Evolutionary conservation across 441 rosid species (phyloP).

Genomic region (Pelargonium cotyledonis): DNA sequence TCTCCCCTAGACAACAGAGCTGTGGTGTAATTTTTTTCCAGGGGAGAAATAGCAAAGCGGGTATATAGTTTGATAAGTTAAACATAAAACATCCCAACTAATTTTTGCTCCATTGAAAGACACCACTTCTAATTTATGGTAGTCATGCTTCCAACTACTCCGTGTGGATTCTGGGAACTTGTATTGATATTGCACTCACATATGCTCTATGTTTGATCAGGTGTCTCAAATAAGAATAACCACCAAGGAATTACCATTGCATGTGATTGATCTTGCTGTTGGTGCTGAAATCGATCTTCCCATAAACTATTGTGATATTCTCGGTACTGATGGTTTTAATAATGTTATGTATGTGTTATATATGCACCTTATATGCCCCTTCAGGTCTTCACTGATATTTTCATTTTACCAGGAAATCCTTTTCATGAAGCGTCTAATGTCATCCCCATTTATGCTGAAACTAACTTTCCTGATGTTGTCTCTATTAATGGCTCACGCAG

Average conservation of each 20-base stretch:
- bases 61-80: not conserved
- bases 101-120: not conserved
- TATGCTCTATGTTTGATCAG: constrained; percentile 35
- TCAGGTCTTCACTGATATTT: constrained; percentile 16
- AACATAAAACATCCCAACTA: not conserved
- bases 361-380: constrained; percentile 9
- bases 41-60: not conserved
- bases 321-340: constrained; percentile 40
- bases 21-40: not conserved
- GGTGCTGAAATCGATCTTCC: constrained; percentile 75
- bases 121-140: not conserved
- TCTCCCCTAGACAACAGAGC: not conserved
- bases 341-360: not conserved
- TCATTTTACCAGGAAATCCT: constrained; percentile 51
- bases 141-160: not conserved
- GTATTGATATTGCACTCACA: constrained; percentile 10
- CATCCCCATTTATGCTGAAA: constrained; percentile 45
- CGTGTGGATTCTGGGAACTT: constrained; percentile 5
- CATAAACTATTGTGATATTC: constrained; percentile 55
- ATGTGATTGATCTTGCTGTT: constrained; percentile 56
- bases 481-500: constrained; percentile 34
- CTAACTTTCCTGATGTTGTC: constrained; percentile 68
- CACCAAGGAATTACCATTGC: constrained; percentile 42
- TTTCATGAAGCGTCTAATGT: constrained; percentile 71
- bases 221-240: constrained; percentile 80